phyloP scores from a whole-genome alignment of 345 rosid genomes.

The Clarkia xantiana region DNA sequence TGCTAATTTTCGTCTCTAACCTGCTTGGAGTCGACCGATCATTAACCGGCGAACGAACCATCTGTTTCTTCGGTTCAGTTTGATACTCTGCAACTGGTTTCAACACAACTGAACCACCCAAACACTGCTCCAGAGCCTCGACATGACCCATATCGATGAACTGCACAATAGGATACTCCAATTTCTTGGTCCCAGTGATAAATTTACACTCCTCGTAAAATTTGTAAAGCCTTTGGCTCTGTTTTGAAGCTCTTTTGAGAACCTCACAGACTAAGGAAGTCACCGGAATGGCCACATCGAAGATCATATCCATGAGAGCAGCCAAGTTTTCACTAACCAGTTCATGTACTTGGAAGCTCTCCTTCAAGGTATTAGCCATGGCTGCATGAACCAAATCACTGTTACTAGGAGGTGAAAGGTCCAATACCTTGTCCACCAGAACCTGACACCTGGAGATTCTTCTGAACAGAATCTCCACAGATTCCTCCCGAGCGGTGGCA shows the following conservation, averaged over 20 bases:
- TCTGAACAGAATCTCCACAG: slow-evolving; percentile 40
- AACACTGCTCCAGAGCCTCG: slow-evolving; percentile 41
- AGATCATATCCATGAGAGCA: slow-evolving; percentile 36
- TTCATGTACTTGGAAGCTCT: slow-evolving; percentile 67
- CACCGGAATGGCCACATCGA: slow-evolving; percentile 50
- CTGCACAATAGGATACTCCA: slow-evolving; percentile 59
- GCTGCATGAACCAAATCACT: slow-evolving; percentile 42
- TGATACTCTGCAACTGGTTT: slow-evolving; percentile 2
- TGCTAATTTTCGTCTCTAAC: slow-evolving; percentile 65
- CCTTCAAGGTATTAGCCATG: slow-evolving; percentile 53
- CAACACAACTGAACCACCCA: slow-evolving; percentile 8
- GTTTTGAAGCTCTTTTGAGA: slow-evolving; percentile 47
- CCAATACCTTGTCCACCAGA: slow-evolving; percentile 46
- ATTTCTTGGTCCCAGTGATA: slow-evolving; percentile 28
- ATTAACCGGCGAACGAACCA: not conserved
- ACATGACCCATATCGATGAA: slow-evolving; percentile 45
- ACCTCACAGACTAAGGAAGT: slow-evolving; percentile 50
- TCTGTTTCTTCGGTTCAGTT: slow-evolving; percentile 9
- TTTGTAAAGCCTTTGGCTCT: slow-evolving; percentile 31
- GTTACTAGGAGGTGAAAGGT: slow-evolving; percentile 28
- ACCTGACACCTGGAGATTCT: slow-evolving; percentile 55
- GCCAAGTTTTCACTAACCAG: slow-evolving; percentile 39
- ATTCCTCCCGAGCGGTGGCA: slow-evolving; percentile 31
- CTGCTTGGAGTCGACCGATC: slow-evolving; percentile 26
- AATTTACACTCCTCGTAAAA: slow-evolving; percentile 45